These are phyloP conservation scores for Aureoboletus auriporus DNA, from an alignment of 768 basidiomycete genomes.

Conservation along the genomic window DNA sequence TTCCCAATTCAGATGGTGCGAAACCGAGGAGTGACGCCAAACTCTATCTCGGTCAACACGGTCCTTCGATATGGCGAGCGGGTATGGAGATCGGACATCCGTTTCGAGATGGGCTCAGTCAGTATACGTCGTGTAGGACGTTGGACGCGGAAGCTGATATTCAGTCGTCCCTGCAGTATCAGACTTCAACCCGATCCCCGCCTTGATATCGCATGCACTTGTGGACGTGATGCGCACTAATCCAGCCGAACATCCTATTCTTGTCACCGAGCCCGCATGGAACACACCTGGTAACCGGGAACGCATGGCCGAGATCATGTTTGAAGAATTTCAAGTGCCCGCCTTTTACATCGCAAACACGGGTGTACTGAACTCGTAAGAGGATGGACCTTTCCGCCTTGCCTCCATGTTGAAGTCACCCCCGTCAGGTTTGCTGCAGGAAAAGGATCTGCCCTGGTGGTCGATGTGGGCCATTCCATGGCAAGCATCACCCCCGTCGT, in stretches of 20 bases:
- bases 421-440: slow-evolving; percentile 84
- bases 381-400: slow-evolving; percentile 19
- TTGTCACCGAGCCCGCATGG: slow-evolving; percentile 96
- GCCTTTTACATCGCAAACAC: slow-evolving; percentile 97
- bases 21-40: slow-evolving; percentile 48
- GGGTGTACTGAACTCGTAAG: slow-evolving; percentile 87
- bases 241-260: slow-evolving; percentile 82
- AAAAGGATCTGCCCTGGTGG: slow-evolving; percentile 93
- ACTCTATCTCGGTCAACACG: slow-evolving; percentile 81
- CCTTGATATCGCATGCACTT: slow-evolving; percentile 72
- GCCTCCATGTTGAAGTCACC: slow-evolving; percentile 10
- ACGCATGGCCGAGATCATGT: slow-evolving; percentile 95
- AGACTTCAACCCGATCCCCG: slow-evolving; percentile 73
- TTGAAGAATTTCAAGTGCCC: slow-evolving; percentile 91
- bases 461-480: slow-evolving; percentile 88
- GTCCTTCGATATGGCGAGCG: slow-evolving; percentile 87
- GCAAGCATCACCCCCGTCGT: slow-evolving; percentile 94
- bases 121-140: slow-evolving; percentile 21
- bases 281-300: slow-evolving; percentile 91
- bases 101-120: slow-evolving; percentile 80
- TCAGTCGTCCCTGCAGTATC: slow-evolving; percentile 42
- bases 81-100: slow-evolving; percentile 87
- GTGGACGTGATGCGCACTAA: slow-evolving; percentile 72
- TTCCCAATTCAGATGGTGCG: slow-evolving; percentile 19
- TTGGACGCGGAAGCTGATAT: slow-evolving; percentile 1